Base-by-base conservation (phyloP, 1,284 basidiomycete genomes). In the Apiotrichum veenhuisii region DNA sequence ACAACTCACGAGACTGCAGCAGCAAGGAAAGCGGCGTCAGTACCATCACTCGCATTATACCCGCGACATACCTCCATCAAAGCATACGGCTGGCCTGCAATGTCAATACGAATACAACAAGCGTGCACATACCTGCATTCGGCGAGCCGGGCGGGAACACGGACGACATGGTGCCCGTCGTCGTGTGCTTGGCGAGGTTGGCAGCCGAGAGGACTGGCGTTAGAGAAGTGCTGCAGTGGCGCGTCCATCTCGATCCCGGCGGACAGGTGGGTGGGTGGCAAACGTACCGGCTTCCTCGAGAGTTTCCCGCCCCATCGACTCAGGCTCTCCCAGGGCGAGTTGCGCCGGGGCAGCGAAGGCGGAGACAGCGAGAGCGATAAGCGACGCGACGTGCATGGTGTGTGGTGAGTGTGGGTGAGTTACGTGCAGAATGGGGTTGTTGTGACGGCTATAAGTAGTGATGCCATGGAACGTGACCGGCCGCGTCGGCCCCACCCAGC, bases 61-160 rank as follows among this genome's bases (percentile, higher is more conserved):
- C 36, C n/a, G n/a, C 78, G 76, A 66, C 47, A 26, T 38, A 85
- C 85, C 72, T 85, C 84, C 72, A 85, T 83, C 56, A 85, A 72
- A 9, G 83, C 79, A 66, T 85, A 85, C 17, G 84, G 83, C 60
- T 81, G 76, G 22, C 80, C 84, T 84, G 64, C 15, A 42, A 17
- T 7, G 47, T 48, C 26, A 58, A 43, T 40, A 2, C 22, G 30
- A 5, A 30, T 15, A 22, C 45, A 20, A 5, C 10, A 23, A 2
- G 9, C 18, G 14, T 12, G 54, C 66, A 43, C 48, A 3, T 20
- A 70, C 69, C 74, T 15, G 68, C 71, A 49, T 70, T 59, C n/a
- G 58, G 54, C 1, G 56, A 27, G 55, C 44, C n/a, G 3, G 36
- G 14, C 34, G 75, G 71, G 56, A 69, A 77, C 17, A 75, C 66